Base-by-base conservation (phyloP, 495 filamentous ascomycete species). In the Penicillium fimorum region DNA sequence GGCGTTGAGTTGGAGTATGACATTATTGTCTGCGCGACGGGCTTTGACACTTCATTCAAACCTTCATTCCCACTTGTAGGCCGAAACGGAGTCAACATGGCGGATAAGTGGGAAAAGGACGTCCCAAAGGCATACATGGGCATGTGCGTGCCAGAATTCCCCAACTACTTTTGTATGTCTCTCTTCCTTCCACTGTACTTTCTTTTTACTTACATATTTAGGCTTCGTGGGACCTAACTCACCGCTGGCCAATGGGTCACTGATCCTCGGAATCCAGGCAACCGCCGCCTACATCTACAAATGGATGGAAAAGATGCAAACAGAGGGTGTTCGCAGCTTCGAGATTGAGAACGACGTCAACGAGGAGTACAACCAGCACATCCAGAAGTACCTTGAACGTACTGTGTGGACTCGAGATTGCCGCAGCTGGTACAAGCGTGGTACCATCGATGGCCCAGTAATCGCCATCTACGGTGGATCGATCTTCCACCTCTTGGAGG, bases 161-260 rank as follows among this genome's bases (percentile, higher is more conserved):
- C 77, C 1, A 79, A 80, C 56, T 74, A 70, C n/a, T 72, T 80
- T 57, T 46, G 43, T 46, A 46, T 10, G 43, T 29, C 17, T 17
- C 2, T 10, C 20, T 17, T 5, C 3, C 24, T 3, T 29, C 25
- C 13, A 17, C 8, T n/a, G 12, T 25, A 10, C 2, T 7, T 44
- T 12, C 4, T 44, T 29, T 44, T 29, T 17, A 46, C 24, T 46
- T 10, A 46, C 24, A 29, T 71, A 12, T 13, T 37, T n/a, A 50
- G 47, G 72, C 65, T 66, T 84, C 29, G 74, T 78, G 35, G 84
- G 83, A 5, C 82, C 83, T 1, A 78, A 84, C 53, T 74, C 73
- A 20, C 70, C 71, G 0, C 72, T 80, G 10, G 30, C 47, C 5
- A 50, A 50, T 7, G 47, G 47, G 3, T 50, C 47, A 7, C 22